phyloP scores from a whole-genome alignment of 306 rosid genomes.

The Morella rubra region DNA sequence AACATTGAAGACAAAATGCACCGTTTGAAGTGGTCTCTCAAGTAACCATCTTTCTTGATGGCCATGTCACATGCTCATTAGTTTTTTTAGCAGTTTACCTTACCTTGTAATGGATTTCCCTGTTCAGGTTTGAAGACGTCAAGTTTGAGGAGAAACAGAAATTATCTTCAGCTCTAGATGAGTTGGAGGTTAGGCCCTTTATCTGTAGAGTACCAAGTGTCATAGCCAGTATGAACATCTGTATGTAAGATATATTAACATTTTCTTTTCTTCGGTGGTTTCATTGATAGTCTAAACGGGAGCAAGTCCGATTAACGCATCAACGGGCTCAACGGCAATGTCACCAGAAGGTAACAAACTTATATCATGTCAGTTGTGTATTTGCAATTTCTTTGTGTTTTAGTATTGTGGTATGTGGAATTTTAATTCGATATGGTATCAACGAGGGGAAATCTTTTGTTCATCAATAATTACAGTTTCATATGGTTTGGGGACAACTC shows the following conservation, averaged over 20 bases:
- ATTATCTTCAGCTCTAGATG: slow-evolving; percentile 43
- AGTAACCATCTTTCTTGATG: slow-evolving; percentile 47
- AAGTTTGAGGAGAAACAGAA: slow-evolving; percentile 43
- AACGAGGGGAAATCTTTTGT: slow-evolving; percentile 18
- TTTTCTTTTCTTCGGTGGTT: slow-evolving; percentile 13
- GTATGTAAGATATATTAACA: neutral
- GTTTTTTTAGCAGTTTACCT: neutral
- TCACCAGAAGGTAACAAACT: slow-evolving; percentile 65
- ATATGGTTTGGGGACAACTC: slow-evolving; percentile 93
- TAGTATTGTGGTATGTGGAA: neutral
- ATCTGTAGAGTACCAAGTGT: slow-evolving; percentile 1
- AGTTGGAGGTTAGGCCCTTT: slow-evolving; percentile 63
- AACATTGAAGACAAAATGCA: slow-evolving; percentile 81
- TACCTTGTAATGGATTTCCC: slow-evolving; percentile 2
- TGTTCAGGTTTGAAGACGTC: slow-evolving; percentile 64
- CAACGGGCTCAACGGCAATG: slow-evolving; percentile 68
- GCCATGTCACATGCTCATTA: slow-evolving; percentile 7
- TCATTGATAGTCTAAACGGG: slow-evolving; percentile 54
- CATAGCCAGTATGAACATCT: slow-evolving; percentile 3
- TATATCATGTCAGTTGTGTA: neutral
- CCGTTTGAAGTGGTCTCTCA: slow-evolving; percentile 79
- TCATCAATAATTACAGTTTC: slow-evolving; percentile 55
- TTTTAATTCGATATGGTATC: slow-evolving; percentile 2
- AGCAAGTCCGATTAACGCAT: slow-evolving; percentile 64
- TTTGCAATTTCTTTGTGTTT: slow-evolving; percentile 9